These are phyloP conservation scores for Diaporthe ampelina DNA, from an alignment of 2,329 filamentous ascomycete species.

Conservation along the genomic window DNA sequence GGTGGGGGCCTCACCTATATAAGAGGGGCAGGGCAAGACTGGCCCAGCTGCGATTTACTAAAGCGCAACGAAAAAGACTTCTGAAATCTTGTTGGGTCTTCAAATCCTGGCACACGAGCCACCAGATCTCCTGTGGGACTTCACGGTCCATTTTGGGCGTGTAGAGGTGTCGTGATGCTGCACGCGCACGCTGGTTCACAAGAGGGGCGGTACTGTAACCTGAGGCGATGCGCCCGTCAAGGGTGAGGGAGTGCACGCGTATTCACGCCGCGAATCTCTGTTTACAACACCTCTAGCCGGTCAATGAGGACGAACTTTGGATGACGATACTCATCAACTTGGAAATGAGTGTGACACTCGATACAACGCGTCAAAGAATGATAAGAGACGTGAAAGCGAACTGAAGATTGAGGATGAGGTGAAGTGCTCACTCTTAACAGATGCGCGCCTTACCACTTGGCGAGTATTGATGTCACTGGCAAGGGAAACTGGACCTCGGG, in stretches of 20 bases:
- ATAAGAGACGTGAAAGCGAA: not conserved
- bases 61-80: conserved; percentile 71
- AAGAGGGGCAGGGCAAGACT: conserved; percentile 71
- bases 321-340: not conserved
- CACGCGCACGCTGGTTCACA: not conserved
- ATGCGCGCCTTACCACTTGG: not conserved
- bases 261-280: not conserved
- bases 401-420: not conserved
- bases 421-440: conserved; percentile 8
- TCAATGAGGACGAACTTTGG: not conserved
- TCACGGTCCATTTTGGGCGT: conserved; percentile 32
- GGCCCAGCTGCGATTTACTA: conserved; percentile 68
- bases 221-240: not conserved
- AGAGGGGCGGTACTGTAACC: not conserved
- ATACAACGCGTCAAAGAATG: conserved; percentile 12
- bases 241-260: not conserved
- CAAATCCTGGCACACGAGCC: conserved; percentile 72
- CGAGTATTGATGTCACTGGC: conserved; percentile 32
- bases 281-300: not conserved
- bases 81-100: conserved; percentile 68
- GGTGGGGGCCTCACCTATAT: conserved; percentile 66
- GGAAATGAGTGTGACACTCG: not conserved
- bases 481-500: not conserved
- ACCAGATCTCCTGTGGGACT: conserved; percentile 71
- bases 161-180: not conserved